These are phyloP conservation scores for Monilinia fructigena DNA, from an alignment of 2,329 filamentous ascomycete genomes.

Conservation along the genomic window DNA sequence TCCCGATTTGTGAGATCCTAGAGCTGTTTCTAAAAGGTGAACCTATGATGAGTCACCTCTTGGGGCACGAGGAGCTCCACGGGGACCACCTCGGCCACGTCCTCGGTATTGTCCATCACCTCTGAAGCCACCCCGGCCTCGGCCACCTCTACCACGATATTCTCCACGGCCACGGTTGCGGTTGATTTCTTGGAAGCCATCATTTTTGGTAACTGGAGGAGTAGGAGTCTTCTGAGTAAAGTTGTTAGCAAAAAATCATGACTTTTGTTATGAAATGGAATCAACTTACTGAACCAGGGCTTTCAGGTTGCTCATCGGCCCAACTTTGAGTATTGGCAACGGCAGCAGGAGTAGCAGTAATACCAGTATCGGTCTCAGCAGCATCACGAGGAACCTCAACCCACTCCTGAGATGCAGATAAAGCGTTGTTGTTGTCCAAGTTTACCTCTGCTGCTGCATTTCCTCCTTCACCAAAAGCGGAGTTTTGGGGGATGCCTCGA, in stretches of 20 bases:
- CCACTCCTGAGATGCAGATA: conserved; percentile 41
- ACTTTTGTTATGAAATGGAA: neutral
- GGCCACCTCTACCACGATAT: conserved; percentile 45
- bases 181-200: conserved; percentile 73
- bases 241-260: neutral
- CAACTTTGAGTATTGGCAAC: conserved; percentile 66
- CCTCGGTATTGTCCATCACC: conserved; percentile 43
- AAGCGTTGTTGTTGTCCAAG: conserved; percentile 54
- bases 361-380: conserved; percentile 68
- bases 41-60: conserved; percentile 23
- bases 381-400: conserved; percentile 69
- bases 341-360: conserved; percentile 54
- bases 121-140: conserved; percentile 45
- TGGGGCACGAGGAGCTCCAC: conserved; percentile 31
- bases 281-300: conserved; percentile 46
- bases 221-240: conserved; percentile 41
- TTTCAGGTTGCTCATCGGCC: conserved; percentile 75
- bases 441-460: conserved; percentile 64
- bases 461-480: conserved; percentile 51
- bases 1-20: conserved; percentile 9
- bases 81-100: conserved; percentile 33
- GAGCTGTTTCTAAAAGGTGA: conserved; percentile 1
- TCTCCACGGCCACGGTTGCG: conserved; percentile 52
- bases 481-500: conserved; percentile 49
- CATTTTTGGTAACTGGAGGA: conserved; percentile 48